Evolutionary conservation across 768 basidiomycete species (phyloP), one percentile per base, ranked within the genome.

Genomic region (Amanita polypyramis): DNA sequence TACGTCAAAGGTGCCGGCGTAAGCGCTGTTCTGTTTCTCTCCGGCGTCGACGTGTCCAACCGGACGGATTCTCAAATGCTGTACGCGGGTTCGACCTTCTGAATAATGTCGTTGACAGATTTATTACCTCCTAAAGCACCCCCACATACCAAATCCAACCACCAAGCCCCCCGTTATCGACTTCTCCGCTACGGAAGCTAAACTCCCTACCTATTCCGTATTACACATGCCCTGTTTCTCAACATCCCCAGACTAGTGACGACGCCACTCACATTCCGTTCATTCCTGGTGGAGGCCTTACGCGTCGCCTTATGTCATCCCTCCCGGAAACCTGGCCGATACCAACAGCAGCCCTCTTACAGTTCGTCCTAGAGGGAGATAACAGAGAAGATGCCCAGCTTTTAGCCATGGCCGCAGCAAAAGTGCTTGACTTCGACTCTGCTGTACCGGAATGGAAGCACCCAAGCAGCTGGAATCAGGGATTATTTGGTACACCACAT

Each of bases 351-450:
- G 68, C 74, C 12, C 61, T 91, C 8, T 65, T 88, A 41, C 83
- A 86, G 40, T 91, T 86, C 57, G 86, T 79, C 9, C 68, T 85
- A 50, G 88, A 92, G 58, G 88, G 89, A 1, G 89, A 92, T 60
- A 92, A 92, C 55, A 70, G 81, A 50, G 68, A 60, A 14, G 88
- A 92, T 60, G 87, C 88, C 0, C 67, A 70, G 15, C 57, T 80
- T 30, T 67, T 86, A 35, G 82, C 85, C 2, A 64, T 67, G 4
- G 76, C 73, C 21, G 68, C 73, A 5, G 65, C 69, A 35, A 79
- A 73, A 52, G 68, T 74, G 3, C 45, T 84, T 25, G 69, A 62
- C 2, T 52, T 65, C 14, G 67, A 74, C 35, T 46, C 57, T 25
- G 20, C 43, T 8, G 56, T 63, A 34, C 47, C 45, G 47, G 58